These are phyloP conservation scores for Acanthamoeba polyphaga DNA, from an alignment of 208 protist species.

Conservation along the genomic window DNA sequence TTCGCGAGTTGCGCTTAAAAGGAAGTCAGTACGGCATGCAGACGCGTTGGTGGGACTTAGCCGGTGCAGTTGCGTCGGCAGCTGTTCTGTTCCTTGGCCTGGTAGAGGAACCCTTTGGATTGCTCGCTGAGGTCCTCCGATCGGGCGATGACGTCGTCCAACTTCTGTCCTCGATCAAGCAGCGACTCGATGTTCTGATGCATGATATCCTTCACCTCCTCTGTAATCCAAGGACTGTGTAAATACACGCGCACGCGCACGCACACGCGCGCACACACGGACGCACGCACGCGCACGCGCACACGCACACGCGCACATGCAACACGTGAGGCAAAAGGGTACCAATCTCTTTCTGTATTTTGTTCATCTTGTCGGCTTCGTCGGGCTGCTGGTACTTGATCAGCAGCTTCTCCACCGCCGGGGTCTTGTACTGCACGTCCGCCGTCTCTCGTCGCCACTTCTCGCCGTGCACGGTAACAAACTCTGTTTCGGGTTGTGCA, in stretches of 20 bases:
- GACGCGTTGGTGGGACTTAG: neutral
- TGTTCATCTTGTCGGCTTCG: slow-evolving; percentile 67
- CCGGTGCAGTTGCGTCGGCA: slow-evolving; percentile 40
- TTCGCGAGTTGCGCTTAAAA: no score
- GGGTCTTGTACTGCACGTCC: slow-evolving; percentile 60
- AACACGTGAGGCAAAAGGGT: neutral
- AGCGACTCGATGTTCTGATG: slow-evolving; percentile 77
- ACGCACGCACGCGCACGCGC: no score
- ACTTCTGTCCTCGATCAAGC: slow-evolving; percentile 75
- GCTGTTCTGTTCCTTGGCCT: slow-evolving; percentile 74
- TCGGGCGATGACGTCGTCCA: slow-evolving; percentile 73
- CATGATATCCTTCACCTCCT: slow-evolving; percentile 75
- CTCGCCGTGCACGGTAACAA: neutral
- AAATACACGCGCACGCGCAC: no score
- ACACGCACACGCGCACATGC: neutral
- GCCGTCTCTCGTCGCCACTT: neutral
- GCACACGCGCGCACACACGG: no score
- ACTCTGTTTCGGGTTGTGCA: neutral
- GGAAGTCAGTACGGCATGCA: no score
- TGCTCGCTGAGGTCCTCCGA: slow-evolving; percentile 68
- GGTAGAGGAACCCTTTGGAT: slow-evolving; percentile 50
- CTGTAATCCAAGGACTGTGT: neutral
- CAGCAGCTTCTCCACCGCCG: slow-evolving; percentile 3
- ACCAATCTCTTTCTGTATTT: slow-evolving; percentile 78
- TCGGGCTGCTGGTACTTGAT: slow-evolving; percentile 71